phyloP scores from a whole-genome alignment of 228 moss, liverwort and hornwort genomes.

The Sphagnum fallax region DNA sequence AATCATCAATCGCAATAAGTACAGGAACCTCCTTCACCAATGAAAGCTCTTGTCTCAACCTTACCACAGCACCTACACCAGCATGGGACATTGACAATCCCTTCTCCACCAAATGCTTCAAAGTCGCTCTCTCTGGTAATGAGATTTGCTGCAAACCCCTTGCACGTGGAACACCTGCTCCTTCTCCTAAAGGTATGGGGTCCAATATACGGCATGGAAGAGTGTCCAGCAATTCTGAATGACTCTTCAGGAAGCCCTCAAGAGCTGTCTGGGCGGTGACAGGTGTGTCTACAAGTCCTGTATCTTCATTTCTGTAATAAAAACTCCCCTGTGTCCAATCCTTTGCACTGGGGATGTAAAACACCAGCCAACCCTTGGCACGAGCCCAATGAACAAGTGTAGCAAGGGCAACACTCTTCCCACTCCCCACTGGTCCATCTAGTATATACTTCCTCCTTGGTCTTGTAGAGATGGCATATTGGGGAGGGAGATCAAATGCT shows the following conservation, averaged over 20 bases:
- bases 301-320: conserved; percentile 75
- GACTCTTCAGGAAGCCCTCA: conserved; percentile 91
- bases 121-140: conserved; percentile 51
- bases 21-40: conserved; percentile 80
- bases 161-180: conserved; percentile 73
- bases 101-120: conserved; percentile 84
- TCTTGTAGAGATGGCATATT: conserved; percentile 50
- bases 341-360: conserved; percentile 89
- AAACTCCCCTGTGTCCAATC: conserved; percentile 83
- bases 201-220: conserved; percentile 60
- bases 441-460: conserved; percentile 73
- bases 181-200: conserved; percentile 78
- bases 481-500: conserved; percentile 29
- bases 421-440: conserved; percentile 78
- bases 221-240: conserved; percentile 53
- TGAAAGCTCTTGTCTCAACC: conserved; percentile 75
- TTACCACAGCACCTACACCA: conserved; percentile 75
- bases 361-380: conserved; percentile 89
- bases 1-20: conserved; percentile 88
- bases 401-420: conserved; percentile 87
- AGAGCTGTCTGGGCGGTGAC: conserved; percentile 76
- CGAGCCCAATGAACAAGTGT: conserved; percentile 98
- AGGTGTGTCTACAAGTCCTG: conserved; percentile 79
- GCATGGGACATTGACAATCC: conserved; percentile 89
- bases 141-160: conserved; percentile 70